Evolutionary conservation across 345 rosid genomes (phyloP), one percentile per base, ranked within the genome.

Genomic region (Gossypium raimondii): DNA sequence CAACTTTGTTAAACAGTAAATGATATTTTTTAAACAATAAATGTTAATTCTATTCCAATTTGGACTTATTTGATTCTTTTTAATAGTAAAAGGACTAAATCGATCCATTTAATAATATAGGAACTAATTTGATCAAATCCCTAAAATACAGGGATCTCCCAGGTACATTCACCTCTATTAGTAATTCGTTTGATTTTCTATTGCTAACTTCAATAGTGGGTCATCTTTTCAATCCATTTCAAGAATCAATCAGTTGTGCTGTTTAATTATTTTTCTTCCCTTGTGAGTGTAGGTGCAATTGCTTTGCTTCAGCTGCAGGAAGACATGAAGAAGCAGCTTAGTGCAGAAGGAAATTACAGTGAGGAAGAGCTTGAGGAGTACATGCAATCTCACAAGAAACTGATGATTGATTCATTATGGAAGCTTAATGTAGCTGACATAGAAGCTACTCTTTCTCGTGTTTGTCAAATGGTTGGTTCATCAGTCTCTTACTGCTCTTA

Each of bases 341-440:
- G 76, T 74, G 77, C 94, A 14, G 94, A 93, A 85, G 96, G 97
- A 63, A 90, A 93, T 73, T 89, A 88, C 75, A 91, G 96, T 0
- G 96, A 91, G 77, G 89, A 90, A 85, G 94, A 95, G 85, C 97
- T 95, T 81, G 98, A 93, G 86, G 89, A 82, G 70, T 95, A 93
- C 70, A 82, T 93, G 85, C 88, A 87, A 76, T 80, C 98, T 72
- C 93, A 93, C 84, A 95, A 95, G 79, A 89, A 94, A 77, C 80
- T 91, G 87, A 93, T 93, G 99, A 87, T 85, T 75, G 98, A 93
- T 87, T 95, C 98, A 20, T 82, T 93, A 67, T 95, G 99, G 99
- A 95, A 95, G 83, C 98, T 95, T 77, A 95, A 95, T n/a, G 98
- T 95, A 61, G 97, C 99, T 44, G 99, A 95, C 78, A 95, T 95